phyloP scores from a whole-genome alignment of 345 rosid genomes.

The Euclidium syriacum region DNA sequence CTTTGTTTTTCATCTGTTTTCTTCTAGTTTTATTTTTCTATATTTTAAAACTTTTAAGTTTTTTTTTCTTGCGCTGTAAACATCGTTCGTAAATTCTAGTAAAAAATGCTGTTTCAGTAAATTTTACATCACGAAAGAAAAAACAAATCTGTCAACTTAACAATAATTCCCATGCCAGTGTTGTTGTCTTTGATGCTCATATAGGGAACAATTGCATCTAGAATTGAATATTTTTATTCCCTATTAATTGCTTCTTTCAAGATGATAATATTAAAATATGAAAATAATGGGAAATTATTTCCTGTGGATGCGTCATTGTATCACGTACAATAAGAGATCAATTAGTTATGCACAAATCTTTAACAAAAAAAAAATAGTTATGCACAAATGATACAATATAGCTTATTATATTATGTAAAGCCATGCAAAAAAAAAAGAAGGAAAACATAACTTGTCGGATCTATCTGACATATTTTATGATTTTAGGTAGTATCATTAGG shows the following conservation, averaged over 20 bases:
- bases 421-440: too few relatives aligned
- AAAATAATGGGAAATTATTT: neutral
- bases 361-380: neutral
- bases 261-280: conserved; percentile 3
- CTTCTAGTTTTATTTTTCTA: too few relatives aligned
- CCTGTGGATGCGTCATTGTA: neutral
- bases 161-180: conserved; percentile 11
- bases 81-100: too few relatives aligned
- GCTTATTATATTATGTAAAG: neutral
- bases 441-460: too few relatives aligned
- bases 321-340: neutral
- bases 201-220: conserved; percentile 5
- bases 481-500: neutral
- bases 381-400: neutral
- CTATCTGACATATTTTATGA: neutral
- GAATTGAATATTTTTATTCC: neutral
- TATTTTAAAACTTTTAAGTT: too few relatives aligned
- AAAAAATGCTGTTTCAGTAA: too few relatives aligned
- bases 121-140: too few relatives aligned
- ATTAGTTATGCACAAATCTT: neutral
- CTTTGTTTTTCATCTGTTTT: too few relatives aligned
- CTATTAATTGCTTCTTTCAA: neutral
- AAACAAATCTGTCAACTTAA: neutral
- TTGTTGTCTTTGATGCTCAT: conserved; percentile 12
- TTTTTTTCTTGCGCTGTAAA: too few relatives aligned